These are phyloP conservation scores for Gremmenia infestans DNA, from an alignment of 2,329 filamentous ascomycete species.

Conservation along the genomic window DNA sequence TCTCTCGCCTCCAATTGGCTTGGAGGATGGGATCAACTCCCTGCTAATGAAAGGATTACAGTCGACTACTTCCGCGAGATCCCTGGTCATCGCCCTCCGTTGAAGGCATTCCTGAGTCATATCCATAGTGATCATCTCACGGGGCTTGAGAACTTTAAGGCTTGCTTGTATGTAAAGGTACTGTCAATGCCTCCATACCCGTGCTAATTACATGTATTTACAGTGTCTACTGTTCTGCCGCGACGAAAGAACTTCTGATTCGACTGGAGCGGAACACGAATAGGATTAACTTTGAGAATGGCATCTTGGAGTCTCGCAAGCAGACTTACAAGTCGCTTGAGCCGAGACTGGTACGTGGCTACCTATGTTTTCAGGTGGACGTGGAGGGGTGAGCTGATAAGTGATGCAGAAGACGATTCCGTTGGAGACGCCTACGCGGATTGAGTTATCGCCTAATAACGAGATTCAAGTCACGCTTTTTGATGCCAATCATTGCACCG, in stretches of 20 bases:
- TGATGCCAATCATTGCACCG: slow-evolving; percentile 88
- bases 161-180: slow-evolving; percentile 57
- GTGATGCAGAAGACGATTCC: slow-evolving; percentile 65
- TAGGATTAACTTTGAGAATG: slow-evolving; percentile 74
- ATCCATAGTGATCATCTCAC: slow-evolving; percentile 85
- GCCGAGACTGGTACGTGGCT: slow-evolving; percentile 52
- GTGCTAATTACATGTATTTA: slow-evolving; percentile 4
- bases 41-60: slow-evolving; percentile 29
- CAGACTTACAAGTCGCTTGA: slow-evolving; percentile 73
- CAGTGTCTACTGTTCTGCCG: slow-evolving; percentile 80
- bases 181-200: not conserved
- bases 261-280: slow-evolving; percentile 74
- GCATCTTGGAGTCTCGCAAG: slow-evolving; percentile 68
- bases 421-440: slow-evolving; percentile 68
- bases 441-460: slow-evolving; percentile 67
- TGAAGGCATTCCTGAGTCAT: slow-evolving; percentile 88
- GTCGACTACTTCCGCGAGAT: slow-evolving; percentile 76
- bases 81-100: slow-evolving; percentile 50
- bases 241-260: slow-evolving; percentile 75
- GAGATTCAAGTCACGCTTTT: slow-evolving; percentile 77
- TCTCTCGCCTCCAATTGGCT: not conserved
- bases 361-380: not conserved
- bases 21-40: not conserved
- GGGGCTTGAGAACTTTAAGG: slow-evolving; percentile 70
- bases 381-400: slow-evolving; percentile 9